These are phyloP conservation scores for Sordariomycetes sp. DNA, from an alignment of 2,329 filamentous ascomycete species.

Conservation along the genomic window DNA sequence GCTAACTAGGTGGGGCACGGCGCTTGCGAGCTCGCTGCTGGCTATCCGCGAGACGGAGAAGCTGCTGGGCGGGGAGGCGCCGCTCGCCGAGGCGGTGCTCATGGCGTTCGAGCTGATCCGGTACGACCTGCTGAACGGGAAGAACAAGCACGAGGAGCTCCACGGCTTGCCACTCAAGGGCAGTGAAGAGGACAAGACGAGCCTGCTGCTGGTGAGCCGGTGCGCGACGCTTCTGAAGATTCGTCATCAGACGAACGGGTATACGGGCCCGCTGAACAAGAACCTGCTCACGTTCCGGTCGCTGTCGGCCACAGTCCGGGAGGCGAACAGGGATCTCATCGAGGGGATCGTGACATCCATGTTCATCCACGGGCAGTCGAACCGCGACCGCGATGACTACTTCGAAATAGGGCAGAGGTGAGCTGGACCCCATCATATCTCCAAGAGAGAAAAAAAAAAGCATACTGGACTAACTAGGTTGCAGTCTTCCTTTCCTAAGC, in stretches of 20 bases:
- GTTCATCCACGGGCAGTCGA: slow-evolving; percentile 68
- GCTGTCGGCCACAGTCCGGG: slow-evolving; percentile 65
- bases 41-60: slow-evolving; percentile 41
- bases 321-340: slow-evolving; percentile 66
- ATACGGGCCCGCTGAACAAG: slow-evolving; percentile 86
- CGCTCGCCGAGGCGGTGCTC: slow-evolving; percentile 56
- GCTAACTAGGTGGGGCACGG: slow-evolving; percentile 73
- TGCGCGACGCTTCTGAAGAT: slow-evolving; percentile 74
- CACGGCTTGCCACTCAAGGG: slow-evolving; percentile 42
- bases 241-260: slow-evolving; percentile 73
- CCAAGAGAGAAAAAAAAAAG: too few relatives aligned
- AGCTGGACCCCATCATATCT: too few relatives aligned
- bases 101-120: slow-evolving; percentile 77
- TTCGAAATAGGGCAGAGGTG: slow-evolving; percentile 61
- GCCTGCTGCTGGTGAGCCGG: slow-evolving; percentile 72
- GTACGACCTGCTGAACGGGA: slow-evolving; percentile 63
- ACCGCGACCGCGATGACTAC: slow-evolving; percentile 54
- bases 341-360: slow-evolving; percentile 73
- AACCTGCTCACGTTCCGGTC: slow-evolving; percentile 80
- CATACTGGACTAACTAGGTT: slow-evolving; percentile 2
- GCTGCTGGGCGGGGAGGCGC: slow-evolving; percentile 25
- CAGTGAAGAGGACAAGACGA: slow-evolving; percentile 60
- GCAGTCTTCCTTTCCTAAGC: slow-evolving; percentile 50
- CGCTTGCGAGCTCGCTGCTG: slow-evolving; percentile 57
- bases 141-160: slow-evolving; percentile 41